These are phyloP conservation scores for Spergularia marina DNA, from an alignment of 148 eudicot genomes.

Conservation along the genomic window DNA sequence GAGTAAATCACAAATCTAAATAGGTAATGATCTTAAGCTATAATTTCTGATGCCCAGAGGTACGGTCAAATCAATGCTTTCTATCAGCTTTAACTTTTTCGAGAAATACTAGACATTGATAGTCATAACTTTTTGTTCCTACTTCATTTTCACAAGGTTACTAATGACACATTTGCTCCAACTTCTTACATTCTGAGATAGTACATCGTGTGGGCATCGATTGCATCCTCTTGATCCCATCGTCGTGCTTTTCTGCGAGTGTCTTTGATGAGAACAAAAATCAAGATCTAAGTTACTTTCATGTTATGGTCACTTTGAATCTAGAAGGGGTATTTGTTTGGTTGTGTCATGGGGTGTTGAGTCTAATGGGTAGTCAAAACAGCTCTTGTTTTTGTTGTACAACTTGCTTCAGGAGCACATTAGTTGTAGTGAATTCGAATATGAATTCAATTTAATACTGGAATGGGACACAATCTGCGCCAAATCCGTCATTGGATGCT, in stretches of 20 bases:
- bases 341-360: not conserved
- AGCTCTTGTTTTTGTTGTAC: not conserved
- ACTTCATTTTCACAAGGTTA: not conserved
- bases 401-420: not conserved
- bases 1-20: too few species aligned
- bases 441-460: not conserved
- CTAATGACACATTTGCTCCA: not conserved
- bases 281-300: not conserved
- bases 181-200: too few species aligned
- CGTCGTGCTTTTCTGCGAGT: too few species aligned
- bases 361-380: not conserved
- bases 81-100: too few species aligned
- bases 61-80: too few species aligned
- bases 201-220: too few species aligned
- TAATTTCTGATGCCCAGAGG: too few species aligned
- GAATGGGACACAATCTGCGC: not conserved
- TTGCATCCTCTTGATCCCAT: too few species aligned
- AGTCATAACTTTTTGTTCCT: too few species aligned
- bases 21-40: too few species aligned
- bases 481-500: not conserved
- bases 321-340: not conserved
- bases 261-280: not conserved
- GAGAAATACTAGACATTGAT: too few species aligned
- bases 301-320: too few species aligned
- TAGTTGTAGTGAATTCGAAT: not conserved